phyloP scores from a whole-genome alignment of 2,329 filamentous ascomycete genomes.

The Stylonectria norvegica region DNA sequence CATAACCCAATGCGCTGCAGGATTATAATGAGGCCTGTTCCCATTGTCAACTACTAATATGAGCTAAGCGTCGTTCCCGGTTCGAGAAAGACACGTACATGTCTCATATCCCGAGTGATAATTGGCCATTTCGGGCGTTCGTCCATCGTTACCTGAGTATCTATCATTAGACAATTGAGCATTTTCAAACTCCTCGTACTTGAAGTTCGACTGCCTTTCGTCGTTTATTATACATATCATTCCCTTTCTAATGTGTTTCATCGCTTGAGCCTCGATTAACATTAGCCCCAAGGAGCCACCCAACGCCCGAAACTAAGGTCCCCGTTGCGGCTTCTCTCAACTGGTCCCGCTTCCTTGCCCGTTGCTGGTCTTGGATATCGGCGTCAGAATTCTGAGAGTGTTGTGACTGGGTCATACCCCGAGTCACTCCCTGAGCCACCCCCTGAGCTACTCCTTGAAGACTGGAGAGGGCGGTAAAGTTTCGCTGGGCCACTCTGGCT shows the following conservation, averaged over 20 bases:
- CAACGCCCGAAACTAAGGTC: constrained; percentile 63
- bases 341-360: constrained; percentile 68
- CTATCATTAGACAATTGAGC: no score
- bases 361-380: constrained; percentile 29
- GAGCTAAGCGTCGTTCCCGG: no score
- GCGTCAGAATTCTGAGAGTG: constrained; percentile 24
- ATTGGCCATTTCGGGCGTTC: no score
- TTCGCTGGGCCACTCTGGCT: constrained; percentile 56
- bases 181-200: no score
- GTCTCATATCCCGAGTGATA: no score
- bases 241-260: neutral
- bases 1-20: no score
- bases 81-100: no score
- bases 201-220: no score
- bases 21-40: no score
- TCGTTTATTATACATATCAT: no score
- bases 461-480: constrained; percentile 54
- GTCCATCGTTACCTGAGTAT: no score
- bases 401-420: neutral
- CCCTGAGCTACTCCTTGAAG: constrained; percentile 37
- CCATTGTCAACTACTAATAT: no score
- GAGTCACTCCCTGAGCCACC: neutral
- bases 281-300: constrained; percentile 63
- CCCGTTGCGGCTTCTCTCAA: constrained; percentile 63
- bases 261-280: constrained; percentile 20